These are phyloP conservation scores for Pseudocercospora macadamiae DNA, from an alignment of 2,329 filamentous ascomycete genomes.

Conservation along the genomic window DNA sequence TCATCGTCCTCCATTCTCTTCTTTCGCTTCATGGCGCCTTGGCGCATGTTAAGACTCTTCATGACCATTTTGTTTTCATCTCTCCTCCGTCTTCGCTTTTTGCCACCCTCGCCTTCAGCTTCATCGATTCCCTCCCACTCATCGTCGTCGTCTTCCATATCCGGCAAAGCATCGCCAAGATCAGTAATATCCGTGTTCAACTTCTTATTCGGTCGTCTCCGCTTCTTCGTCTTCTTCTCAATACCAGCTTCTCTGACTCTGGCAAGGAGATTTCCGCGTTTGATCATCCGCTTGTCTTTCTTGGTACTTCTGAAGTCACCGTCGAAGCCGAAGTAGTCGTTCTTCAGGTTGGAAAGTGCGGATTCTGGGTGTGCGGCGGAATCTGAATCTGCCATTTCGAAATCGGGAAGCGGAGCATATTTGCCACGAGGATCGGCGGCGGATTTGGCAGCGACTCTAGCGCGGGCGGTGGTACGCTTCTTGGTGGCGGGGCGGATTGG, in stretches of 20 bases:
- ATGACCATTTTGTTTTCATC: constrained; percentile 68
- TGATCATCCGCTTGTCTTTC: constrained; percentile 79
- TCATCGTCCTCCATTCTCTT: constrained; percentile 78
- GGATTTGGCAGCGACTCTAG: constrained; percentile 19
- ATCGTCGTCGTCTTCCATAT: constrained; percentile 52
- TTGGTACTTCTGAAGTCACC: constrained; percentile 61
- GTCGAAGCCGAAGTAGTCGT: constrained; percentile 13
- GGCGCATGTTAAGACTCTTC: constrained; percentile 72
- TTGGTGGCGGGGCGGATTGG: constrained; percentile 19
- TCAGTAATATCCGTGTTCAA: constrained; percentile 74
- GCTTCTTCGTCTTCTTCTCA: constrained; percentile 56
- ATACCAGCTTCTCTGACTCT: constrained; percentile 56
- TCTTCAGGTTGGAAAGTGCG: constrained; percentile 12
- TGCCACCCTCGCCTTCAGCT: constrained; percentile 24
- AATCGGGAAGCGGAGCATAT: constrained; percentile 26
- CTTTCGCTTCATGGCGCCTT: constrained; percentile 81
- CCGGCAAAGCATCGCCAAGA: constrained; percentile 79
- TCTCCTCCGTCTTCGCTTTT: constrained; percentile 8
- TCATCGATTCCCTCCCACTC: constrained; percentile 41
- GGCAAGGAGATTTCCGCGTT: constrained; percentile 73
- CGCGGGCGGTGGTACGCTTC: constrained; percentile 17
- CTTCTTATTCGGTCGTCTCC: constrained; percentile 73
- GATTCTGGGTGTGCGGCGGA: constrained; percentile 7
- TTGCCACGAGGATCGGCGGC: constrained; percentile 26
- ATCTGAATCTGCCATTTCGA: constrained; percentile 1